Evolutionary conservation across 1,284 basidiomycete species (phyloP), one percentile per base, ranked within the genome.

Genomic region (Tylopilus sp.): DNA sequence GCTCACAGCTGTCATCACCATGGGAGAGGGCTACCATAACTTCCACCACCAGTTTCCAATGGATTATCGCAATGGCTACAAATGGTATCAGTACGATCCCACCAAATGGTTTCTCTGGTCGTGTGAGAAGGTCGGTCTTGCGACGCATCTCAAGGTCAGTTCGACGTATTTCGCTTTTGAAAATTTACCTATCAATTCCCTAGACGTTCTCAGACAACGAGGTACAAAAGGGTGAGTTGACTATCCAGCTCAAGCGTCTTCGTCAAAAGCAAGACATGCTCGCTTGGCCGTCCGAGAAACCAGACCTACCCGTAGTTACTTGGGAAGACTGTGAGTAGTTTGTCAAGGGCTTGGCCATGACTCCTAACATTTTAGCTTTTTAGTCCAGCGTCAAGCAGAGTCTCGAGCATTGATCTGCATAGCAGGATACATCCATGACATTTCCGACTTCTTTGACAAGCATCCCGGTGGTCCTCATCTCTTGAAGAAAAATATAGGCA

Each of bases 11-110:
- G 83, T 97, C 54, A 90, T 89, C 65, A 97, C 95, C 38, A 90
- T 96, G 75, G 96, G 95, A 66, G 96, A 97, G 81, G 95, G 96
- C 16, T 97, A 97, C 85, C 95, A 97, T 87, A 97, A 98, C 82
- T 98, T 98, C 88, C 95, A 96, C 81, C 95, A 94, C 75, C 93
- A 96, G 80, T 95, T 96, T 87, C 94, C 94, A 15, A 94, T 94
- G 92, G 96, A 98, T 81, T 97, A 95, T 84, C 88, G 96, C 52
- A 97, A 97, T 75, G 95, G 95, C 53, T 95, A 96, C 85, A 94
- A 86, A 80, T 96, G 94, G 94, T 95, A 94, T 77, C 95, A 96
- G 79, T 96, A 95, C 74, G 92, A 95, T 72, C 92, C 91, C 9
- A 94, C 92, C n/a, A 96, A 98, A 81, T 96, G 95, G 95, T 95